These are phyloP conservation scores for Laburnicola sp. DNA, from an alignment of 2,329 filamentous ascomycete genomes.

Conservation along the genomic window DNA sequence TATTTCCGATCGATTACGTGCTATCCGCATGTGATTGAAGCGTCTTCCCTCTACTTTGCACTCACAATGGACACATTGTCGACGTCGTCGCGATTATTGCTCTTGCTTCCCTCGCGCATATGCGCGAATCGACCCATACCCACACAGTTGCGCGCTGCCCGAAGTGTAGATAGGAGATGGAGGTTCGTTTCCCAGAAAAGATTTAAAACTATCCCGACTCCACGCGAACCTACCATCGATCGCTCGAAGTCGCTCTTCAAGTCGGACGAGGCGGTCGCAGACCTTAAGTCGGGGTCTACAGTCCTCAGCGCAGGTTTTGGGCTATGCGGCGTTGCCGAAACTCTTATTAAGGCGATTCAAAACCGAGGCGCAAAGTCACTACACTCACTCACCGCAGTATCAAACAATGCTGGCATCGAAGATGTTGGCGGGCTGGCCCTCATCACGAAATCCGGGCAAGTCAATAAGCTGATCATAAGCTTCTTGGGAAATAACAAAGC, in stretches of 20 bases:
- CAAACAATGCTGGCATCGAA: slow-evolving; percentile 77
- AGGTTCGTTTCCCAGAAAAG: slow-evolving; percentile 27
- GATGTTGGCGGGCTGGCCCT: slow-evolving; percentile 66
- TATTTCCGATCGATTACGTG: slow-evolving; percentile 1
- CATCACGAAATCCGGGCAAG: slow-evolving; percentile 69
- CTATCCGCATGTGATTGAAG: slow-evolving; percentile 8
- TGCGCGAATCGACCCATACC: slow-evolving; percentile 32
- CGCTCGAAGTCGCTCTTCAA: slow-evolving; percentile 42
- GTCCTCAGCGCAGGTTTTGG: slow-evolving; percentile 46
- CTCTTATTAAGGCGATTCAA: slow-evolving; percentile 42
- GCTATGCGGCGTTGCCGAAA: slow-evolving; percentile 45
- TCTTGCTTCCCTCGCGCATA: slow-evolving; percentile 33
- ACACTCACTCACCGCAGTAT: slow-evolving; percentile 68
- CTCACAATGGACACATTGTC: slow-evolving; percentile 36
- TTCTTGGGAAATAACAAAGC: slow-evolving; percentile 79
- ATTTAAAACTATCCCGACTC: slow-evolving; percentile 26
- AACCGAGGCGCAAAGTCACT: slow-evolving; percentile 36
- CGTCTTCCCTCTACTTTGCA: slow-evolving; percentile 7
- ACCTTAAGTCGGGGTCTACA: slow-evolving; percentile 42
- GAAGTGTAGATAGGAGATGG: slow-evolving; percentile 25
- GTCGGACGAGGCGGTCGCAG: slow-evolving; percentile 43
- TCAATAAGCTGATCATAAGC: slow-evolving; percentile 73
- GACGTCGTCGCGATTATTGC: slow-evolving; percentile 34
- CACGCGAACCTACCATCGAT: slow-evolving; percentile 35
- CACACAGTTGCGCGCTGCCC: slow-evolving; percentile 28